These are phyloP conservation scores for Solanum habrochaites DNA, from an alignment of 257 asterid genomes.

Conservation along the genomic window DNA sequence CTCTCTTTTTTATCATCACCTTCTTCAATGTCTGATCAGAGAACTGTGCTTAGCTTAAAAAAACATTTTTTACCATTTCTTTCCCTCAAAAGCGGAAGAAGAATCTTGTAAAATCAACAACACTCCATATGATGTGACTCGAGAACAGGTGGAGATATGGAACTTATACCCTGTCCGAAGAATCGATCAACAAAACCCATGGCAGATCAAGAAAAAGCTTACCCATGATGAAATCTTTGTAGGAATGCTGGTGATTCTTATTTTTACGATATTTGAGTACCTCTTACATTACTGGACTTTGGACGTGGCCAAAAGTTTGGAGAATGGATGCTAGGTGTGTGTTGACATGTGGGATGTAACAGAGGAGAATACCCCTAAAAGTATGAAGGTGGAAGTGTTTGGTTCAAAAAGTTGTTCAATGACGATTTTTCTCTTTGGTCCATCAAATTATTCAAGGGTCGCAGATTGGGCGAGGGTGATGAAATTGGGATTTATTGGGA, in stretches of 20 bases:
- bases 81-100: conserved; percentile 6
- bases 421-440: no score
- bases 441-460: no score
- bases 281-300: background rate
- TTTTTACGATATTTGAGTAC: conserved; percentile 14
- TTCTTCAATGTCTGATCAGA: background rate
- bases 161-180: conserved; percentile 5
- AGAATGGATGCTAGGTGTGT: background rate
- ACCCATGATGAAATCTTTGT: background rate
- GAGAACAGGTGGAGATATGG: background rate
- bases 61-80: conserved; percentile 23
- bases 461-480: no score
- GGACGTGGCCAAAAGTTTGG: conserved; percentile 19
- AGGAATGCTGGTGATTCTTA: background rate
- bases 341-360: no score
- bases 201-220: conserved; percentile 31
- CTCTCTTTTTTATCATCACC: no score
- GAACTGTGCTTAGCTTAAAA: background rate
- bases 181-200: conserved; percentile 17
- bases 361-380: no score
- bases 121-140: background rate
- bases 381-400: no score
- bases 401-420: no score
- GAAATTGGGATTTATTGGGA: no score
- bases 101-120: background rate